A percentile compares a stretch with the other conserved stretches of the same genome.
Evolutionary conservation across 441 rosid species (phyloP).

Genomic region (Gossypium davidsonii): DNA sequence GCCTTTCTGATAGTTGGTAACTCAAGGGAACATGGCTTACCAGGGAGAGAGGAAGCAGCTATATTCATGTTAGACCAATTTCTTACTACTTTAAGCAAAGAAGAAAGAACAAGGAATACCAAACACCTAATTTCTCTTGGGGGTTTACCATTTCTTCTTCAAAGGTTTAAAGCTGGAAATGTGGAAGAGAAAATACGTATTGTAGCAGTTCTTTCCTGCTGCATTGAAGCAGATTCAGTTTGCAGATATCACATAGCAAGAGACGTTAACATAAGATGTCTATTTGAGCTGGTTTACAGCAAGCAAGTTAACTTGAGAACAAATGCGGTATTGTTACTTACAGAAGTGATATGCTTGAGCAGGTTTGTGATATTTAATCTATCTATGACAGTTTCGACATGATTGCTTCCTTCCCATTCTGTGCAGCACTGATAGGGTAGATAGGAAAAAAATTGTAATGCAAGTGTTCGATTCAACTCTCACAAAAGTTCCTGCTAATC

Average conservation of each 20-base stretch:
- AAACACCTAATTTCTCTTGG: constrained; percentile 44
- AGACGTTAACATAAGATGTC: constrained; percentile 27
- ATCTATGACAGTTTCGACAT: not conserved
- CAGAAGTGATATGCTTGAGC: constrained; percentile 45
- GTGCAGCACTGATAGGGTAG: not conserved
- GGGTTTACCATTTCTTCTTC: constrained; percentile 40
- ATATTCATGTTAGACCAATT: constrained; percentile 36
- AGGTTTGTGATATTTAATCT: constrained; percentile 28
- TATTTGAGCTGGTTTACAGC: constrained; percentile 43
- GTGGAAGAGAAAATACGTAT: constrained; percentile 31
- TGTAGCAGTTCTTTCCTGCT: constrained; percentile 35
- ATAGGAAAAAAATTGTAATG: not conserved
- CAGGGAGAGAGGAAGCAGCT: constrained; percentile 25
- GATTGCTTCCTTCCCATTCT: not conserved
- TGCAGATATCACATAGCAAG: constrained; percentile 40
- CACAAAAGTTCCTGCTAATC: not conserved
- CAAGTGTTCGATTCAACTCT: not conserved
- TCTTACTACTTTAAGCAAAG: constrained; percentile 28
- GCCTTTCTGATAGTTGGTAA: constrained; percentile 24
- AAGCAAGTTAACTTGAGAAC: constrained; percentile 32
- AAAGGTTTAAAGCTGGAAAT: constrained; percentile 32
- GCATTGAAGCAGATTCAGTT: constrained; percentile 43
- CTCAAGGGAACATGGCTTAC: constrained; percentile 8
- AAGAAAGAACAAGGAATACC: constrained; percentile 37
- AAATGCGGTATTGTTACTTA: constrained; percentile 36